Conservation (phyloP, 768 basidiomycete species). For the Trichaptum fuscoviolaceum region DNA sequence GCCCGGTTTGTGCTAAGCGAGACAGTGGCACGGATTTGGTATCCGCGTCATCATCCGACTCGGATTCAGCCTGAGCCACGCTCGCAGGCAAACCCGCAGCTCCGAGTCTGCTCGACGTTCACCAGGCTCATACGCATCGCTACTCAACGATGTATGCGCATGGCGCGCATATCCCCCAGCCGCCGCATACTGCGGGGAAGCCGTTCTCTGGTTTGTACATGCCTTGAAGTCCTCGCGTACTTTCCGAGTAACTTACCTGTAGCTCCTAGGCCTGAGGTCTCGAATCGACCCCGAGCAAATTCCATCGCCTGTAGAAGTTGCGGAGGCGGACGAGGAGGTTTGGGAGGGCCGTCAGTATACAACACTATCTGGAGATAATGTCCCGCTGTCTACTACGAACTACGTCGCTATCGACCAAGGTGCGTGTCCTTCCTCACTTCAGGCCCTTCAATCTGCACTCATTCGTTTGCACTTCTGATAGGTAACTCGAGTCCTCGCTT, state of each 20-base stretch:
- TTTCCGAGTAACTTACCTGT: slow-evolving; percentile 3
- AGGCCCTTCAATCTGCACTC: too few relatives aligned
- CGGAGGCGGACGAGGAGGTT: slow-evolving; percentile 72
- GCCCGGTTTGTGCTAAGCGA: too few relatives aligned
- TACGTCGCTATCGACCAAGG: slow-evolving; percentile 92
- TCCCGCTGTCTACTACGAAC: slow-evolving; percentile 83
- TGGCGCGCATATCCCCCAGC: slow-evolving; percentile 56
- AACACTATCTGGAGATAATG: slow-evolving; percentile 56
- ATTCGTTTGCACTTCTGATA: slow-evolving; percentile 17
- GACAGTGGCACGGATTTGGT: too few relatives aligned
- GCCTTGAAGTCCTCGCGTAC: not conserved
- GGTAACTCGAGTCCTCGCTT: slow-evolving; percentile 92
- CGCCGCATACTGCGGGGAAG: slow-evolving; percentile 62
- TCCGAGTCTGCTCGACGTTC: too few relatives aligned
- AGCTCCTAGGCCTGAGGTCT: slow-evolving; percentile 58
- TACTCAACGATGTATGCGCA: slow-evolving; percentile 34
- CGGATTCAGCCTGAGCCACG: too few relatives aligned
- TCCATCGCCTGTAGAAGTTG: slow-evolving; percentile 81
- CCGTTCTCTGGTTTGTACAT: slow-evolving; percentile 38
- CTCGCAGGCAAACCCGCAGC: too few relatives aligned
- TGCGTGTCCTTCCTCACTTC: slow-evolving; percentile 20
- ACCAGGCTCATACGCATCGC: not conserved
- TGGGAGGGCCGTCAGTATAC: slow-evolving; percentile 71
- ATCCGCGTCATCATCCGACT: too few relatives aligned
- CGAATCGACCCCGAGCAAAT: slow-evolving; percentile 86